Base-by-base conservation (phyloP, 2,329 filamentous ascomycete species). In the Achaetomium macrosporum region DNA sequence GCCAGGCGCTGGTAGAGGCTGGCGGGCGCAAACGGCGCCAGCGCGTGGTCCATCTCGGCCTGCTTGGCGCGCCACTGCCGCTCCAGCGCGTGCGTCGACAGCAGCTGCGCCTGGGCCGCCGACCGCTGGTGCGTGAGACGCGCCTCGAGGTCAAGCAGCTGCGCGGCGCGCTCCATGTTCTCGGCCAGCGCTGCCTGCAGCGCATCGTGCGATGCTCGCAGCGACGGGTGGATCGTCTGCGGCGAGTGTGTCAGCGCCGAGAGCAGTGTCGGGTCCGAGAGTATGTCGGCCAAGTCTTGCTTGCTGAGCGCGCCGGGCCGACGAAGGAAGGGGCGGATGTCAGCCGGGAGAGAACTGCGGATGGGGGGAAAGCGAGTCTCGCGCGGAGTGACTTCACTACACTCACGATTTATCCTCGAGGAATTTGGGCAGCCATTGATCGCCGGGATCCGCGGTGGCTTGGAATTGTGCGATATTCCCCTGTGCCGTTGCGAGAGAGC, bases 31-130 rank as follows among this genome's bases (percentile, higher is more conserved):
- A 95, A 97, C 1, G 88, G 88, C 35, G 83, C 82, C 55, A 97
- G 74, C 7, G 88, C 90, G 47, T 82, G 77, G 67, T 97, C 93
- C 80, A 96, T 93, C 63, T 93, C 90, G 1, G 82, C 77, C 69
- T 97, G 89, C 69, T 93, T 95, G 61, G 87, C 82, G 51, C 85
- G 83, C 88, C 93, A 97, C 64, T 92, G 86, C n/a, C 91, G 82
- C 71, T 97, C 93, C 15, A 96, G 80, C 1, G 88, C 88, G 63
- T 92, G 88, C 19, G 93, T 82, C 11, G 88, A 80, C 1, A 97
- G 78, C 0, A 97, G 81, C 54, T 91, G 85, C 3, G 89, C 85
- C 65, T 95, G 90, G 0, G 88, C 87, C 1, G 79, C 76, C 29
- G 82, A 78, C 51, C 92, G 85, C 63, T 85, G 78, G 58, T 78